A percentile compares a stretch with the other conserved stretches of the same genome.
Evolutionary conservation across 768 basidiomycete genomes (phyloP).

Genomic region (Pulveroboletus sp.): DNA sequence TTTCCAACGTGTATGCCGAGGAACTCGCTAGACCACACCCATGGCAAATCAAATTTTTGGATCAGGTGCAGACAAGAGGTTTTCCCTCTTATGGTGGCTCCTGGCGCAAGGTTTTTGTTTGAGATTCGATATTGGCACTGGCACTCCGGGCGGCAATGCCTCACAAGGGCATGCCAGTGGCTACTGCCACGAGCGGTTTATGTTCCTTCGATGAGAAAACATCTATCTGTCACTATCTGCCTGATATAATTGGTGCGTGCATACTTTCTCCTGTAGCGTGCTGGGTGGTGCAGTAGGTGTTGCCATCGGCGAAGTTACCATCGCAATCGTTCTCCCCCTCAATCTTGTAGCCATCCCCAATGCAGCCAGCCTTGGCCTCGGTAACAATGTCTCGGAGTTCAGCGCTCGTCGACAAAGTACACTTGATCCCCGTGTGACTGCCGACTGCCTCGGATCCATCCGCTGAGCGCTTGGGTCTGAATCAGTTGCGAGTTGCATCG

Average conservation of each 20-base stretch:
- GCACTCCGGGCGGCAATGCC: slow-evolving; percentile 84
- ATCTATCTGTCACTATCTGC: neutral
- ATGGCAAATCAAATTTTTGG: neutral
- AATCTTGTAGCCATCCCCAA: slow-evolving; percentile 27
- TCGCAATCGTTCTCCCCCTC: slow-evolving; percentile 46
- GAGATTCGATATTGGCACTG: slow-evolving; percentile 63
- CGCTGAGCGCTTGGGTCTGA: too few species aligned
- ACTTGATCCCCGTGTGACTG: slow-evolving; percentile 23
- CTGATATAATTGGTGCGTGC: neutral
- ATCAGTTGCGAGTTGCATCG: slow-evolving; percentile 60
- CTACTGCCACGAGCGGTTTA: slow-evolving; percentile 71
- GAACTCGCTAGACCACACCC: neutral
- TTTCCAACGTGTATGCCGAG: slow-evolving; percentile 42
- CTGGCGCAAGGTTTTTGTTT: slow-evolving; percentile 64
- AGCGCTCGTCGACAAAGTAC: slow-evolving; percentile 44
- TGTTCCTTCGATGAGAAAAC: slow-evolving; percentile 56
- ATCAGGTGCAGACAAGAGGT: slow-evolving; percentile 55
- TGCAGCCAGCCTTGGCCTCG: slow-evolving; percentile 23
- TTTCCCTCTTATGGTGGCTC: slow-evolving; percentile 59
- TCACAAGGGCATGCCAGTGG: slow-evolving; percentile 78
- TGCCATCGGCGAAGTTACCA: slow-evolving; percentile 66
- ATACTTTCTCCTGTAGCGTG: slow-evolving; percentile 36
- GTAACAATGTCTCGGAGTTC: slow-evolving; percentile 42
- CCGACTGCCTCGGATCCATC: too few species aligned
- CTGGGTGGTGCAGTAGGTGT: slow-evolving; percentile 74